Conservation (phyloP, 2,329 filamentous ascomycete genomes). For the Xylariaceae sp. region DNA sequence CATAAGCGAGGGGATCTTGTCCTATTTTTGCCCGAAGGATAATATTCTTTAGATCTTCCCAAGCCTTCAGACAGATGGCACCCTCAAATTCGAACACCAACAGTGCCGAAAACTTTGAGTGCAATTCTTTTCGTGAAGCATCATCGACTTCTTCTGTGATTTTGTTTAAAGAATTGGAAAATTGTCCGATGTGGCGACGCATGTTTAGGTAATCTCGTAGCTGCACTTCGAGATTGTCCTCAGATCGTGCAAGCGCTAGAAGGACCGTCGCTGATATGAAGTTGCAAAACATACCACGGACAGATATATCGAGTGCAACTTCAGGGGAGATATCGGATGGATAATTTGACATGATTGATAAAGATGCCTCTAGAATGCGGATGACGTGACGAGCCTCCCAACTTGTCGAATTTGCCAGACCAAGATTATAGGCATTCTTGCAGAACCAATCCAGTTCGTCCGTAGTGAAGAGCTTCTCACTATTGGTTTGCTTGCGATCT, state of each 20-base stretch:
- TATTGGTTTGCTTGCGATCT: slow-evolving; percentile 36
- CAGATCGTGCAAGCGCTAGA: slow-evolving; percentile 48
- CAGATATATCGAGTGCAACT: slow-evolving; percentile 44
- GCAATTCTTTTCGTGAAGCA: slow-evolving; percentile 48
- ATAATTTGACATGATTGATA: slow-evolving; percentile 49
- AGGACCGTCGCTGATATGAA: slow-evolving; percentile 59
- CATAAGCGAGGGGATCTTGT: slow-evolving; percentile 45
- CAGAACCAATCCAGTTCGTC: slow-evolving; percentile 80
- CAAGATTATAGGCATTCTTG: slow-evolving; percentile 75
- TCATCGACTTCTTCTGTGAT: slow-evolving; percentile 39
- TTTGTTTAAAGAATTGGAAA: slow-evolving; percentile 45
- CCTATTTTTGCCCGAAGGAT: slow-evolving; percentile 49
- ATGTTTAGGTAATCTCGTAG: slow-evolving; percentile 59
- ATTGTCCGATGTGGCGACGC: slow-evolving; percentile 57
- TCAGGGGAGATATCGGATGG: slow-evolving; percentile 42
- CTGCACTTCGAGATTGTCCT: slow-evolving; percentile 47
- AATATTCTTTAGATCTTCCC: slow-evolving; percentile 60
- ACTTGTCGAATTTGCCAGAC: slow-evolving; percentile 53
- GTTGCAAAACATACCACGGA: slow-evolving; percentile 65
- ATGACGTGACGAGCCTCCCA: slow-evolving; percentile 54
- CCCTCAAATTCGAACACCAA: slow-evolving; percentile 78
- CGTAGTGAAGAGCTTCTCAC: slow-evolving; percentile 51
- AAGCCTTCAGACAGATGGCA: slow-evolving; percentile 60
- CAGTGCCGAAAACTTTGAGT: slow-evolving; percentile 60
- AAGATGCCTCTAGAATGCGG: slow-evolving; percentile 52